Evolutionary conservation across 1,284 basidiomycete genomes (phyloP), one percentile per base, ranked within the genome.

Genomic region (Ganoderma meredithae): DNA sequence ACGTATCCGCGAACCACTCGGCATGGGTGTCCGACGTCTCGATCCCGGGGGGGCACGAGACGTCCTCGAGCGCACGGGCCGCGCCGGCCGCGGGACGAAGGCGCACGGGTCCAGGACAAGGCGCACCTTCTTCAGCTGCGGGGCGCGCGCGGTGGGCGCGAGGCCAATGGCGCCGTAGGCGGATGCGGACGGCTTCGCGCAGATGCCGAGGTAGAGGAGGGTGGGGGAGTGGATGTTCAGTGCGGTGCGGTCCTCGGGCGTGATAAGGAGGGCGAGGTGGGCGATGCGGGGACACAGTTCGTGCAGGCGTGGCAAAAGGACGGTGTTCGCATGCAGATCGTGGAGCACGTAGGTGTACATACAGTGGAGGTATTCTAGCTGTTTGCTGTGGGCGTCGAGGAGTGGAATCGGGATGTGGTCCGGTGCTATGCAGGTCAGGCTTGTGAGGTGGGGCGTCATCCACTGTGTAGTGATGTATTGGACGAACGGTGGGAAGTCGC

Each of bases 121-220:
- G 27, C 55, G 33, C 27, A 58, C 55, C 10, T 55, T 55, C 13
- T 5, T 55, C 5, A 55, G 52, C 31, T 15, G 52, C 25, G 52
- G 52, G 52, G 52, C 52, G 17, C 15, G 52, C 13, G 52, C 27
- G 27, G 52, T 55, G 6, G 13, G 27, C 1, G 52, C 52, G 52
- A 55, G 27, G 52, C 27, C 52, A 5, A 53, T 17, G 52, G 52
- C 52, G 52, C 52, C 27, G 52, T 55, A 55, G 4, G 12, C 27
- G 6, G 27, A 12, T 6, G 31, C 52, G 15, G 52, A 55, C 12
- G 52, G 27, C 6, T 15, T 15, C 2, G 13, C 27, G 52, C 22
- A 9, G 52, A 55, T 55, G 52, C 31, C 52, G 52, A 55, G 52
- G 27, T 55, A 55, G 52, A 27, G 52, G 52, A 55, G 52, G 13